Evolutionary conservation across 2,329 filamentous ascomycete species (phyloP), one percentile per base, ranked within the genome.

Genomic region (Epichloe brachyelytri): DNA sequence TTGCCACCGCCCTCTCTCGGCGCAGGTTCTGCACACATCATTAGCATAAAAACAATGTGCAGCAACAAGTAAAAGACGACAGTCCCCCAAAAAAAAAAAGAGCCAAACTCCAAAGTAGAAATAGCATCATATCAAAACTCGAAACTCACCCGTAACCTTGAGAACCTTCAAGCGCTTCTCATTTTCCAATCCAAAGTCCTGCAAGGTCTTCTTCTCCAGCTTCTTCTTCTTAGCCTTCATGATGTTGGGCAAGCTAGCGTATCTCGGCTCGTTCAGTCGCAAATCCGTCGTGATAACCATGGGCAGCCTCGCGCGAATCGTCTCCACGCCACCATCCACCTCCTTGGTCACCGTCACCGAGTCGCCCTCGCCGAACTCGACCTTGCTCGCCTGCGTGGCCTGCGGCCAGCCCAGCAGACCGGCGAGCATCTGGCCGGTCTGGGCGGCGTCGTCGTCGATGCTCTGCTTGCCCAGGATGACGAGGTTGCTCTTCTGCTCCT

Each of bases 191-290:
- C 86, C 88, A 67, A 86, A 86, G 65, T 98, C 93, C 52, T 74
- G 78, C 66, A 96, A 68, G 58, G 79, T 88, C 78, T 88, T 85
- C 85, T 96, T 97, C 63, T 93, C 88, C 60, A 98, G 65, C 64
- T 87, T 87, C 85, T 98, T 98, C 86, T 97, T 98, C 86, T 98
- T 98, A 49, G 93, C 93, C 84, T 97, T 98, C 93, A 98, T 98
- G 58, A 98, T 97, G 67, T 97, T 97, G 48, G 90, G 91, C 79
- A 98, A 69, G 69, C 82, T 95, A 20, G 91, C 93, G 68, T 95
- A 98, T 57, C 93, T 77, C 53, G 93, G 93, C 79, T 94, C 88
- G 65, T 98, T 98, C 67, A 98, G 73, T 49, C 93, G 75, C 71
- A 98, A 69, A 74, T 98, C 93, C 55, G 93, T 95, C 55, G 93